Conservation (phyloP, 1,139 yeast species). For the Nematodospora anomalae region DNA sequence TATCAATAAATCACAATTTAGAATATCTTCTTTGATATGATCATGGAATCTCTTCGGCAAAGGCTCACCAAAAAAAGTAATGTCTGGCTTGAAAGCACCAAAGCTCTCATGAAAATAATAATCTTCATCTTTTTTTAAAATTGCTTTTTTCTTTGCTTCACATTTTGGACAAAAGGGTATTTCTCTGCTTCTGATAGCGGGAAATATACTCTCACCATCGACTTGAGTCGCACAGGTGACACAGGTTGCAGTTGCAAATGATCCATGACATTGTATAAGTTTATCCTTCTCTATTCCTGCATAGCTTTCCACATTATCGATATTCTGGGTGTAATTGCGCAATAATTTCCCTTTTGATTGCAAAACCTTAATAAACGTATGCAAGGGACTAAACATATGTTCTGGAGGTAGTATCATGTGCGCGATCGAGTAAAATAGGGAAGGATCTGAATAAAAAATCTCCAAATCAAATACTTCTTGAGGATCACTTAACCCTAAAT, state of each 20-base stretch:
- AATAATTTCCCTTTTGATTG: constrained; percentile 78
- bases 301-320: constrained; percentile 83
- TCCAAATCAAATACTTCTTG: constrained; percentile 89
- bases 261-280: constrained; percentile 93
- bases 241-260: constrained; percentile 90
- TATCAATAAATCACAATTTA: constrained; percentile 74
- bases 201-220: constrained; percentile 66
- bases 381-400: constrained; percentile 76
- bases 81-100: constrained; percentile 95
- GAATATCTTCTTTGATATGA: constrained; percentile 55
- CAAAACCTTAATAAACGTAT: constrained; percentile 72
- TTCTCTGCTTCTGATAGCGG: constrained; percentile 57
- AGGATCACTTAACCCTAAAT: constrained; percentile 81
- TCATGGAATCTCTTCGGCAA: constrained; percentile 75
- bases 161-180: constrained; percentile 78
- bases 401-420: constrained; percentile 84
- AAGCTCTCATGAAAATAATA: constrained; percentile 42
- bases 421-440: constrained; percentile 83
- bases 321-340: constrained; percentile 91
- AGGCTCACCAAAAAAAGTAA: constrained; percentile 90
- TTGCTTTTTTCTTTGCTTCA: constrained; percentile 39
- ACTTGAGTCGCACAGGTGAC: constrained; percentile 71
- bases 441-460: constrained; percentile 74
- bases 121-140: constrained; percentile 29
- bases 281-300: constrained; percentile 75